Conservation (phyloP, 495 filamentous ascomycete genomes). For the Haplographium delicatum region DNA sequence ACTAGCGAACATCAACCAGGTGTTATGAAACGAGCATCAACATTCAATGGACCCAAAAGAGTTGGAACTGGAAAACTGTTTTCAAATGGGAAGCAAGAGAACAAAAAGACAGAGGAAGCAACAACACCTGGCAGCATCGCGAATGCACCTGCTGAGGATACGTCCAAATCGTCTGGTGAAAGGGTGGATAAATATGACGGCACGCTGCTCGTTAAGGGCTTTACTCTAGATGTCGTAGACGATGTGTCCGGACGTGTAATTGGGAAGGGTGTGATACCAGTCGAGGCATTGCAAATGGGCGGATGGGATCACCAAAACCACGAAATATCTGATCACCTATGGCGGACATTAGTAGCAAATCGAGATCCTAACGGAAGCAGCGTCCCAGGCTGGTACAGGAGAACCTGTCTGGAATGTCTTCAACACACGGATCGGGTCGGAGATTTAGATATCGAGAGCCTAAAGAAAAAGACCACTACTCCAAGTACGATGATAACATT, state of each 20-base stretch:
- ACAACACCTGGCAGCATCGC: no score
- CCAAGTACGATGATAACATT: conserved; percentile 23
- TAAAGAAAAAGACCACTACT: not conserved
- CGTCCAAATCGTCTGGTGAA: no score
- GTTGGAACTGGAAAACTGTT: no score
- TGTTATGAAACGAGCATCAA: no score
- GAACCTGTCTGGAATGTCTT: conserved; percentile 16
- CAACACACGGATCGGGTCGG: conserved; percentile 7
- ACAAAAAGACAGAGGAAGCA: no score
- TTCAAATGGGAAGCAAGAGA: no score
- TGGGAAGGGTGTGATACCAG: conserved; percentile 3
- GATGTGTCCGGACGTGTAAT: conserved; percentile 5
- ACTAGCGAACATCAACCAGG: no score
- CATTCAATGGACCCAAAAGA: no score
- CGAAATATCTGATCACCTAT: conserved; percentile 10
- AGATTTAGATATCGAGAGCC: conserved; percentile 10
- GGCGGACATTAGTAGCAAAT: conserved; percentile 10
- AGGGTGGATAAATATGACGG: conserved; percentile 8
- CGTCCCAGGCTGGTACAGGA: conserved; percentile 15
- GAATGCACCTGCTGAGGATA: no score
- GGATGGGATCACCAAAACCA: conserved; percentile 3
- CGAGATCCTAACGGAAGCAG: conserved; percentile 13
- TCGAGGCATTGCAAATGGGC: conserved; percentile 4
- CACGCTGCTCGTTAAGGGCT: conserved; percentile 4
- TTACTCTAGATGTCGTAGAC: not conserved